Evolutionary conservation across 2,329 filamentous ascomycete species (phyloP).

Genomic region (Calonectria multiphialidica): DNA sequence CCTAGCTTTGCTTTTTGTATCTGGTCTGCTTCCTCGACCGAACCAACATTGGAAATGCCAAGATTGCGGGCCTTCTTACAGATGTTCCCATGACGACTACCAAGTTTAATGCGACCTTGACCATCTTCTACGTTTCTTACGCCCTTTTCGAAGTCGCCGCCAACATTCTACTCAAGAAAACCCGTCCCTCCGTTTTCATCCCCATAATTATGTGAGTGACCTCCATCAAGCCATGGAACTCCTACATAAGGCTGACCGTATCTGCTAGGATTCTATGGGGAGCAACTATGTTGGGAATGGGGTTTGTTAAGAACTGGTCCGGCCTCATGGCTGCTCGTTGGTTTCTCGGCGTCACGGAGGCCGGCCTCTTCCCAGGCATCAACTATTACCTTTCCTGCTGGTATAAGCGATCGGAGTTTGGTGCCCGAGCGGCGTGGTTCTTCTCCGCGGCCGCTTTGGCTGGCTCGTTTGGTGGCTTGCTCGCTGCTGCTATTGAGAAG

Average conservation of each 20-base stretch:
- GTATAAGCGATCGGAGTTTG: conserved; percentile 85
- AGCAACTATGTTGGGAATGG: conserved; percentile 76
- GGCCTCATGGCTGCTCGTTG: conserved; percentile 75
- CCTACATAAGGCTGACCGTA: conserved; percentile 32
- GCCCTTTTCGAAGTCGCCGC: conserved; percentile 82
- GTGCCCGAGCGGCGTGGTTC: conserved; percentile 84
- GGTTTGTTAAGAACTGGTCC: conserved; percentile 72
- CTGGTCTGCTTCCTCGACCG: conserved; percentile 80
- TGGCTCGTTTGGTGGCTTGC: conserved; percentile 81
- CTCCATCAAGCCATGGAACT: not conserved
- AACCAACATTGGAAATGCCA: conserved; percentile 83
- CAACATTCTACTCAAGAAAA: conserved; percentile 82
- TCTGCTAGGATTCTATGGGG: conserved; percentile 71
- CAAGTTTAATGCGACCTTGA: conserved; percentile 81
- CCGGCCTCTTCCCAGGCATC: conserved; percentile 81
- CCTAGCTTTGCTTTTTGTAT: conserved; percentile 75
- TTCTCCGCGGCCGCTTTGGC: conserved; percentile 86
- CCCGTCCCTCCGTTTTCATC: conserved; percentile 83
- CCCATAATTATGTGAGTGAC: conserved; percentile 80
- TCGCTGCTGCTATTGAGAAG: conserved; percentile 77
- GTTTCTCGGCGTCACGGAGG: conserved; percentile 81
- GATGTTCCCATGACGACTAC: conserved; percentile 73
- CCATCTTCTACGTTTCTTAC: conserved; percentile 91
- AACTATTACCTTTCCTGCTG: conserved; percentile 88
- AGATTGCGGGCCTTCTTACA: conserved; percentile 64